phyloP scores from a whole-genome alignment of 2,329 filamentous ascomycete genomes.

The Tolypocladium tundrense region DNA sequence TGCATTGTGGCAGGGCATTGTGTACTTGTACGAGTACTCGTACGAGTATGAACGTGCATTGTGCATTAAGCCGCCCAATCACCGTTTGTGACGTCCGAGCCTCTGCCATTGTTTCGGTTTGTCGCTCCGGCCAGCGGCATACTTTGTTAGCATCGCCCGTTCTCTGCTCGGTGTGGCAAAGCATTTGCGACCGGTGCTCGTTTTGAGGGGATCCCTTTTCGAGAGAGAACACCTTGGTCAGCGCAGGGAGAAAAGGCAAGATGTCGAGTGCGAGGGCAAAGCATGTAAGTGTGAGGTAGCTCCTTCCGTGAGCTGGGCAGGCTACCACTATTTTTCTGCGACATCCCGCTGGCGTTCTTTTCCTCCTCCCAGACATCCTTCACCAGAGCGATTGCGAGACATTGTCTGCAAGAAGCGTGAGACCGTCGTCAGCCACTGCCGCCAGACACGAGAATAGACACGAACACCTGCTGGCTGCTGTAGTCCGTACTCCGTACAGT shows the following conservation, averaged over 20 bases:
- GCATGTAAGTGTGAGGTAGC: background rate
- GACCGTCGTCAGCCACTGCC: background rate
- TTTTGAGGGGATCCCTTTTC: background rate
- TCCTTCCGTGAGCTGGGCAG: no score
- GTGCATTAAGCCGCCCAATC: background rate
- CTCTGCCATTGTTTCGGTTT: background rate
- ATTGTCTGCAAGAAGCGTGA: background rate
- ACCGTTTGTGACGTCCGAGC: background rate
- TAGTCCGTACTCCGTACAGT: no score
- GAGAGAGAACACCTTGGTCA: no score
- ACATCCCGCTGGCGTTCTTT: background rate
- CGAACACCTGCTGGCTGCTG: background rate
- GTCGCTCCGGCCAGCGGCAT: background rate
- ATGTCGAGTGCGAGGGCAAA: background rate
- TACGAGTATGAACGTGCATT: background rate
- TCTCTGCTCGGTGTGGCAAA: background rate
- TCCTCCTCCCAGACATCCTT: background rate
- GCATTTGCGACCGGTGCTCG: background rate
- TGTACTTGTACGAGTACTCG: background rate
- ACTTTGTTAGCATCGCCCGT: background rate
- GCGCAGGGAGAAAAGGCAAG: background rate
- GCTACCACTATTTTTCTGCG: background rate
- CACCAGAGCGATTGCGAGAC: background rate
- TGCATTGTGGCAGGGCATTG: background rate
- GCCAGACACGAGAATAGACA: background rate